Evolutionary conservation across 208 protist species (phyloP), one percentile per base, ranked within the genome.

Genomic region (Acanthamoeba sp.): DNA sequence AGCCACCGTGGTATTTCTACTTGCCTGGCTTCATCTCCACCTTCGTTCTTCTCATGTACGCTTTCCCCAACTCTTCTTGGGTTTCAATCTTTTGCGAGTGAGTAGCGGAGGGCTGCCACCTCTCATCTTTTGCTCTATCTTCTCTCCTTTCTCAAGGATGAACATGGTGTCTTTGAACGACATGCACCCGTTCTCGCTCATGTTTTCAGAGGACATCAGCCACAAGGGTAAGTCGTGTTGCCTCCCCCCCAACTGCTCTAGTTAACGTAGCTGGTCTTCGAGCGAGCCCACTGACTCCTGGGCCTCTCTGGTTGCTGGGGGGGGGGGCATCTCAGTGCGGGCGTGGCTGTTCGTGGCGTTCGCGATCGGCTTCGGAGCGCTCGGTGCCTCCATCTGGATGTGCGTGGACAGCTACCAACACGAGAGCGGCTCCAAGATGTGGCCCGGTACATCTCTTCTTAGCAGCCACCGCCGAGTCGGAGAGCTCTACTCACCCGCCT

Each of bases 1-100:
- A 55, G 42, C 80, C 80, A 24, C 42, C 42, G 80, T 88, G 80
- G 80, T 88, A 62, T 18, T 88, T 88, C 32, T 88, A 88, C 80
- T 29, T 88, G 22, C 80, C 80, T 32, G 80, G 80, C 18, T 55
- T 88, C 48, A 62, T 88, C 48, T 36, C 80, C 0, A 88, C 80
- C 52, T 88, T 88, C 45, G 80, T 88, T 27, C 80, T 88, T 62
- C 80, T 88, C 32, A 88, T 88, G 80, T 88, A 62, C 80, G 80
- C 48, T 9, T 1, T 20, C 55, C 3, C 55, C 42, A 29, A 29
- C 27, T 20, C 9, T 6, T 55, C 42, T 29, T 84, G 5, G 22
- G 5, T 48, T 52, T 0, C 12, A 52, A 52, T 52, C 45, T 52
- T 2, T 52, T 22, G 45, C 45, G 45, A 14, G 52, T 20, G 22